These are phyloP conservation scores for Quercus phellos DNA, from an alignment of 331 rosid genomes.

Conservation along the genomic window DNA sequence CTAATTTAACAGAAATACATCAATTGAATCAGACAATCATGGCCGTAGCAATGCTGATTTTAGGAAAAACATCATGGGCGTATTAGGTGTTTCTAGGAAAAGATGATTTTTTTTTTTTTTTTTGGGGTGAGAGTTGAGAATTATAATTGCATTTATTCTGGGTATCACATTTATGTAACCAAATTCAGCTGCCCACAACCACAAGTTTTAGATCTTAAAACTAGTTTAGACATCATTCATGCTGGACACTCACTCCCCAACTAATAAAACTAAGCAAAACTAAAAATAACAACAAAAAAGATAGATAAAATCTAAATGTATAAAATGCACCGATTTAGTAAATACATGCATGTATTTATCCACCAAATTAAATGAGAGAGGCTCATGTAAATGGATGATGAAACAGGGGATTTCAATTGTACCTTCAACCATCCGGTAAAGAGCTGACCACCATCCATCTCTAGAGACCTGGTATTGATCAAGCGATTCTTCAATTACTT, in stretches of 20 bases:
- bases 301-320: background rate
- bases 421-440: constrained; percentile 80
- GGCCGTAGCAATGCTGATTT: background rate
- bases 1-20: background rate
- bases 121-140: background rate
- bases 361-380: background rate
- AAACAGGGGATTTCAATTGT: constrained; percentile 1
- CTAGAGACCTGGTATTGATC: constrained; percentile 44
- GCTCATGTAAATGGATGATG: constrained; percentile 13
- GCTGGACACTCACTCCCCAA: background rate
- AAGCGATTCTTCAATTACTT: constrained; percentile 47
- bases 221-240: background rate
- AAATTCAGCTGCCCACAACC: background rate
- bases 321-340: background rate
- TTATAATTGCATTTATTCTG: background rate
- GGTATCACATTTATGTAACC: background rate
- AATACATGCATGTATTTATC: background rate
- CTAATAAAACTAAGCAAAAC: background rate
- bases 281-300: background rate
- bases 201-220: background rate
- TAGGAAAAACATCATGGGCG: background rate
- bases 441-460: constrained; percentile 79
- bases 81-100: background rate
- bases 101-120: no score
- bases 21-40: background rate